Conservation (phyloP, 2,329 filamentous ascomycete species). For the Cladosporium austrohemisphaericum region DNA sequence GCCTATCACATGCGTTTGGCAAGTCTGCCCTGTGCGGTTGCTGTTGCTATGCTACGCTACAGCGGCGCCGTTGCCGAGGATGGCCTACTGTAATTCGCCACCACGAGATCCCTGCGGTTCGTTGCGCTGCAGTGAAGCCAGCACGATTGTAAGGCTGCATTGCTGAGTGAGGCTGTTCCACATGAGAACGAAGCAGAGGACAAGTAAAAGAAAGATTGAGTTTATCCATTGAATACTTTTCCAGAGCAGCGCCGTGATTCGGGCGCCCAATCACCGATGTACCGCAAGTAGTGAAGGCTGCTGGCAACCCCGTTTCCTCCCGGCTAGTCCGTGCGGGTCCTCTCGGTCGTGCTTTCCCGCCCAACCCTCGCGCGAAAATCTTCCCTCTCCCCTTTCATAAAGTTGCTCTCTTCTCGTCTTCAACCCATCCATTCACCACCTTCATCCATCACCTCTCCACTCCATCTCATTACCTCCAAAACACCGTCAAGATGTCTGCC, state of each 20-base stretch:
- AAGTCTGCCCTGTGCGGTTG: neutral
- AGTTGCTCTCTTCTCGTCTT: constrained; percentile 6
- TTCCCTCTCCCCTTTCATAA: constrained; percentile 9
- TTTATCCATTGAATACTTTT: too few relatives aligned
- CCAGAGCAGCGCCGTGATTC: too few relatives aligned
- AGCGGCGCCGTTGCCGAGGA: constrained; percentile 15
- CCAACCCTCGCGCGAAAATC: constrained; percentile 3
- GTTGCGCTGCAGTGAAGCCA: neutral
- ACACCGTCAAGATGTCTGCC: constrained; percentile 13
- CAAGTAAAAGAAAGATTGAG: too few relatives aligned
- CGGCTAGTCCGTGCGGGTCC: too few relatives aligned
- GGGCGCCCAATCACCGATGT: too few relatives aligned
- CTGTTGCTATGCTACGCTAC: constrained; percentile 1
- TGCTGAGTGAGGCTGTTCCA: too few relatives aligned
- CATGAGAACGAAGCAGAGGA: too few relatives aligned
- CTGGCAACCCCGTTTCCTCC: too few relatives aligned
- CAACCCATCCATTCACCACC: constrained; percentile 9
- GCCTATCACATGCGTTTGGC: constrained; percentile 12
- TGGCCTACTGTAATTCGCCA: constrained; percentile 9
- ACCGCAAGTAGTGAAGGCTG: too few relatives aligned
- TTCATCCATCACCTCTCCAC: constrained; percentile 13
- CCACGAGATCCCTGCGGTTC: constrained; percentile 4
- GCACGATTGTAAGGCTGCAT: constrained; percentile 1
- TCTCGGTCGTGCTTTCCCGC: too few relatives aligned
- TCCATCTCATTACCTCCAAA: constrained; percentile 4